Percentiles rank a stretch among this genome's conserved stretches.
Evolutionary conservation across 495 filamentous ascomycete genomes (phyloP).

Genomic region (Penicillium chermesinum): DNA sequence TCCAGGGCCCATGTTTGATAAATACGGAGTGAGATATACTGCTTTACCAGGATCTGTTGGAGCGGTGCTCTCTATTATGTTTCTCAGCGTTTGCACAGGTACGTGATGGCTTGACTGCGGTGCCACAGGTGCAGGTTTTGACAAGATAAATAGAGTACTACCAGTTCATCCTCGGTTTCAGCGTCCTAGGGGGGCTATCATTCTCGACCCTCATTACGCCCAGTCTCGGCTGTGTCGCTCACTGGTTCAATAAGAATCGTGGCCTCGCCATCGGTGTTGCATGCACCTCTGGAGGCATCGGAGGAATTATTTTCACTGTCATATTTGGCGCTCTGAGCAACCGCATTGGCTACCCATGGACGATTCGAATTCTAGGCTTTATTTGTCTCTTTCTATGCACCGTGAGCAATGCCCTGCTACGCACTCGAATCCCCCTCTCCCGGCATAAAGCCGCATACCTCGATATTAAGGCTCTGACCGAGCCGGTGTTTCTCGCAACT

Average conservation of each 20-base stretch:
- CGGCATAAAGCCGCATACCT: neutral
- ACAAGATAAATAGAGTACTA: constrained; percentile 32
- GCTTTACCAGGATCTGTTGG: constrained; percentile 57
- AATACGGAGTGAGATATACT: constrained; percentile 63
- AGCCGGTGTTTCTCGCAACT: neutral
- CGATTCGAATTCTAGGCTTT: constrained; percentile 63
- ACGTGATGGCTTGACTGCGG: neutral
- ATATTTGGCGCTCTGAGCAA: constrained; percentile 60
- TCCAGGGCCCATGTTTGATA: constrained; percentile 65
- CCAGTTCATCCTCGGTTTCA: constrained; percentile 38
- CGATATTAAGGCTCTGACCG: neutral
- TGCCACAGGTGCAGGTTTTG: neutral
- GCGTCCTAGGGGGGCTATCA: constrained; percentile 39
- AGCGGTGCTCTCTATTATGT: constrained; percentile 68
- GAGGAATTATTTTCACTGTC: constrained; percentile 52
- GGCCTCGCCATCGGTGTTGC: constrained; percentile 66
- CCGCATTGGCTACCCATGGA: constrained; percentile 64
- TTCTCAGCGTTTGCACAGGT: constrained; percentile 23
- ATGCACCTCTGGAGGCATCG: constrained; percentile 58
- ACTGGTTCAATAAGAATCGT: constrained; percentile 63
- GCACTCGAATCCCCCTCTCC: neutral
- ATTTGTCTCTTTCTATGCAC: constrained; percentile 26
- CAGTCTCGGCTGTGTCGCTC: constrained; percentile 50
- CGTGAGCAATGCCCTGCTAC: neutral
- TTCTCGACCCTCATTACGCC: constrained; percentile 57